phyloP scores from a whole-genome alignment of 805 yeast species.

The Debaryomyces prosopidis region DNA sequence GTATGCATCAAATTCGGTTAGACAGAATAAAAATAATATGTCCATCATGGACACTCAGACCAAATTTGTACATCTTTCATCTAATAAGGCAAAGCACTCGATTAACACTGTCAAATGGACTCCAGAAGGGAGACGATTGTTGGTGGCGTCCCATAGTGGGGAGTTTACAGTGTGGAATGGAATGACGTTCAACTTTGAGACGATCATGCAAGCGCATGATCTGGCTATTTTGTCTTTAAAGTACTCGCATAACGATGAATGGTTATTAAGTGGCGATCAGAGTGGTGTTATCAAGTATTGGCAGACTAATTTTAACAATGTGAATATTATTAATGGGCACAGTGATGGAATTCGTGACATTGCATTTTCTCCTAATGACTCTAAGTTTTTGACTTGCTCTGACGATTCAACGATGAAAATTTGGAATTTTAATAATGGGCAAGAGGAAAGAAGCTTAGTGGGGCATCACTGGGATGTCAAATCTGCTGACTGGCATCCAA shows the following conservation, averaged over 20 bases:
- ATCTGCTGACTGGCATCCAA: slow-evolving; percentile 95
- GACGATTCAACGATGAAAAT: slow-evolving; percentile 90
- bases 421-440: slow-evolving; percentile 91
- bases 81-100: slow-evolving; percentile 89
- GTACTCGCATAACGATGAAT: slow-evolving; percentile 88
- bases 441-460: slow-evolving; percentile 72
- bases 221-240: slow-evolving; percentile 75
- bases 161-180: slow-evolving; percentile 98
- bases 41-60: slow-evolving; percentile 66
- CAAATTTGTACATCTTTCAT: slow-evolving; percentile 86
- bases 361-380: slow-evolving; percentile 86
- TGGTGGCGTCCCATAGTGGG: slow-evolving; percentile 90
- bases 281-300: slow-evolving; percentile 90
- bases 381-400: slow-evolving; percentile 89
- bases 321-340: slow-evolving; percentile 74
- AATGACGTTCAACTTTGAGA: slow-evolving; percentile 89
- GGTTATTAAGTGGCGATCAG: slow-evolving; percentile 93
- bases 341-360: slow-evolving; percentile 83
- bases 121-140: slow-evolving; percentile 88
- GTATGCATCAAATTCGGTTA: slow-evolving; percentile 40
- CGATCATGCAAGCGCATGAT: slow-evolving; percentile 98
- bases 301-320: slow-evolving; percentile 98
- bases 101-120: slow-evolving; percentile 93
- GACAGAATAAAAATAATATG: slow-evolving; percentile 28
- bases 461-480: slow-evolving; percentile 99